phyloP scores from a whole-genome alignment of 257 asterid species.

The Cordia subcordata region DNA sequence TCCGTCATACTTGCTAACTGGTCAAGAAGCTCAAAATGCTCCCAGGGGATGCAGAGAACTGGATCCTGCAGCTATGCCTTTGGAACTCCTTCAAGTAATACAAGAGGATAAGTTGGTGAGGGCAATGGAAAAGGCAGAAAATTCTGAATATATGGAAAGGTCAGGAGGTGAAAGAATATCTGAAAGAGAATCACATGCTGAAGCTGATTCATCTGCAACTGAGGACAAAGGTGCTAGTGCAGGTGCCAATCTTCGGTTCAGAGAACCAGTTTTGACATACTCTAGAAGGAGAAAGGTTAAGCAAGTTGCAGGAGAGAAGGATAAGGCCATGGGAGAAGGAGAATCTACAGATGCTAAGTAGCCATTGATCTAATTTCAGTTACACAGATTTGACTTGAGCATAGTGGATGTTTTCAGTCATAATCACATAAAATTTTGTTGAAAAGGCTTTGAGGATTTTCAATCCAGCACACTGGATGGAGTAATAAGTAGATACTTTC shows the following conservation, averaged over 20 bases:
- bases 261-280: background rate
- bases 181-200: background rate
- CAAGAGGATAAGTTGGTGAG: constrained; percentile 24
- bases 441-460: too few relatives aligned
- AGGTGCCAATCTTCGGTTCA: background rate
- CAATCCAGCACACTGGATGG: too few relatives aligned
- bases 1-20: constrained; percentile 39
- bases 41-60: constrained; percentile 50
- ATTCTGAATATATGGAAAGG: constrained; percentile 5
- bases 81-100: constrained; percentile 49
- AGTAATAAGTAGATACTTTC: too few relatives aligned
- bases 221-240: too few relatives aligned
- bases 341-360: too few relatives aligned
- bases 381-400: too few relatives aligned
- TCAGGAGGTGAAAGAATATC: constrained; percentile 4
- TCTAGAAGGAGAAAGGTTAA: background rate
- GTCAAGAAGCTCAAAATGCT: constrained; percentile 44
- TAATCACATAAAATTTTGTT: too few relatives aligned
- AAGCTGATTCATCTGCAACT: too few relatives aligned
- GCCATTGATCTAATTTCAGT: too few relatives aligned
- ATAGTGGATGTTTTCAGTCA: too few relatives aligned
- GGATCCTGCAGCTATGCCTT: constrained; percentile 80
- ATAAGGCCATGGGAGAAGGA: too few relatives aligned
- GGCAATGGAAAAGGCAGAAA: constrained; percentile 7
- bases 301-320: background rate